These are phyloP conservation scores for Triticum urartu DNA, from an alignment of 176 grass and related monocot species.

Conservation along the genomic window DNA sequence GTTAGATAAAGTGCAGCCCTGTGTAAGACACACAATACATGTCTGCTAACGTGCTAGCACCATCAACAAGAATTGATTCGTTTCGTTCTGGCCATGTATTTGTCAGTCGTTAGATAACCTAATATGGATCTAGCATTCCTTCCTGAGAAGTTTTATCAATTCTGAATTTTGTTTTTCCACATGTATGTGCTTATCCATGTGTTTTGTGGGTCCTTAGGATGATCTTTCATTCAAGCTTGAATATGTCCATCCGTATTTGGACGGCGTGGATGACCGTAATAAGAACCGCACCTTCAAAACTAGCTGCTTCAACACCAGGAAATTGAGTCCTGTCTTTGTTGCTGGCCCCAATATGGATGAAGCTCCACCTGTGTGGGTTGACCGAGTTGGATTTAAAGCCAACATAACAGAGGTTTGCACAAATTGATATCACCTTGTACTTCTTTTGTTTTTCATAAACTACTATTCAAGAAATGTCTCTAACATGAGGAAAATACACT, in stretches of 20 bases:
- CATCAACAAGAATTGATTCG: background rate
- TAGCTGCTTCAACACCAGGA: conserved; percentile 90
- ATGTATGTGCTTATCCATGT: conserved; percentile 13
- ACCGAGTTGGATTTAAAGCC: conserved; percentile 91
- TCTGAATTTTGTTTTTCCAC: background rate
- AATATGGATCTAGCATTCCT: background rate
- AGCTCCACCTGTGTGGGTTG: conserved; percentile 89
- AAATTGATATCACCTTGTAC: background rate
- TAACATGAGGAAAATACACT: conserved; percentile 29
- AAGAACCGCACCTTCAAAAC: conserved; percentile 87
- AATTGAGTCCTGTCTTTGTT: conserved; percentile 92
- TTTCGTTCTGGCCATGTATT: conserved; percentile 11
- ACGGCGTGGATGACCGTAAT: conserved; percentile 68
- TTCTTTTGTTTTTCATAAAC: background rate
- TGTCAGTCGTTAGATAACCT: conserved; percentile 3
- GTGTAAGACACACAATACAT: background rate
- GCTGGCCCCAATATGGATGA: conserved; percentile 81
- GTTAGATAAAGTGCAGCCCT: background rate
- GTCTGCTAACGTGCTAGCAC: background rate
- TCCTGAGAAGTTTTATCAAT: background rate
- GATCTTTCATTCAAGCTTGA: conserved; percentile 92
- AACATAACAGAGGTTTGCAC: conserved; percentile 84
- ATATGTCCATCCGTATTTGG: conserved; percentile 90
- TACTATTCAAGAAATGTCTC: background rate
- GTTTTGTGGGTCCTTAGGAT: conserved; percentile 45